Base-by-base conservation (phyloP, 1,284 basidiomycete genomes). In the Volvariella surrecta region DNA sequence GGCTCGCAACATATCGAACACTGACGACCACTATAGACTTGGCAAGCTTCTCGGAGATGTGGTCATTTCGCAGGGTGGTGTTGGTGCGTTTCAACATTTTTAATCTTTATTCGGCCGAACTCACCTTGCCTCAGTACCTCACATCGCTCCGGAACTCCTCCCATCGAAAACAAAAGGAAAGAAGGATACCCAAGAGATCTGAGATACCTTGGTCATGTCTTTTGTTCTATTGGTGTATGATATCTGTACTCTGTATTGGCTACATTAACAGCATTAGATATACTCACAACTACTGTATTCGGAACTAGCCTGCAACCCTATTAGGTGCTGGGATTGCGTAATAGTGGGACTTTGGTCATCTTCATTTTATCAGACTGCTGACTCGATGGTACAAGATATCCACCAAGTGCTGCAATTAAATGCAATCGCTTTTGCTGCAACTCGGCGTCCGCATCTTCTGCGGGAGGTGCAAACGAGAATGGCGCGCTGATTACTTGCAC, bases 11-110 rank as follows among this genome's bases (percentile, higher is more conserved):
- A 6, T 13, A n/a, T 42, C 24, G 38, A 28, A n/a, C 48, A n/a
- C 30, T 9, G 9, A 10, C 30, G 10, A 32, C 9, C 30, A 9
- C n/a, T n/a, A n/a, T n/a, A 79, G 77, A 55, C 59, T 85, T 56
- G 79, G 81, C 64, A 84, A 79, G 57, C 77, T 89, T 37, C 74
- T 93, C 39, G 89, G 89, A 40, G 74, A 81, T 54, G 89, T 92
- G 51, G 82, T 89, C 58, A 92, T 93, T 69, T 89, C 84, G 18
- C 89, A 93, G 59, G 89, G 89, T 69, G 89, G 89, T 80, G 89
- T 93, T 46, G 34, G 34, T 35, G 15, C 8, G 34, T 15, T 6
- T 15, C 8, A 8, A 8, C 34, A 8, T 35, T 16, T 35, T 6
- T 7, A 19, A 6, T 6, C 13, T 19, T 6, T 35, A 35, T 15